A percentile compares a stretch with the other conserved stretches of the same genome.
These are phyloP conservation scores for Mycena sanguinolenta DNA, from an alignment of 768 basidiomycete species.

Conservation along the genomic window DNA sequence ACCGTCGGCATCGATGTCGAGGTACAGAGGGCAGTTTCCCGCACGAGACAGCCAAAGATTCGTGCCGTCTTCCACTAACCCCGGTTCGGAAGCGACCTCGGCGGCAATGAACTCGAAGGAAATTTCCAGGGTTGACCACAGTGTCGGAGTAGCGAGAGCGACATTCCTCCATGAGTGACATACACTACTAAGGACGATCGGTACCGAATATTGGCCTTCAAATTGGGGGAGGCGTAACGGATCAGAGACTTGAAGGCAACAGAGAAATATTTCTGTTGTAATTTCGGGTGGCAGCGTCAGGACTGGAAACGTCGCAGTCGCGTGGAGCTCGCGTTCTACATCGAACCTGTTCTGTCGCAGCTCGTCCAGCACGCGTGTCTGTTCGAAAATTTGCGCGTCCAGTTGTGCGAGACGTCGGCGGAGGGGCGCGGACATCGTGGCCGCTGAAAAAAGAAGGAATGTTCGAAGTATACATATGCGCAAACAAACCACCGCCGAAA, in stretches of 20 bases:
- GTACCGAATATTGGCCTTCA: not conserved
- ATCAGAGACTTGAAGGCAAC: not conserved
- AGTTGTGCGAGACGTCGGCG: not conserved
- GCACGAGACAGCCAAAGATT: slow-evolving; percentile 4
- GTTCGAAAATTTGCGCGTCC: not conserved
- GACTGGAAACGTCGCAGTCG: not conserved
- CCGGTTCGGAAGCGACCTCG: not conserved
- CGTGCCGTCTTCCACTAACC: not conserved
- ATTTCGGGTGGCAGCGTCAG: not conserved
- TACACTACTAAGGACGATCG: not conserved
- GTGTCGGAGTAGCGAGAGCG: not conserved
- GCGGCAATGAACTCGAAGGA: not conserved
- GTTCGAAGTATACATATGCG: too few relatives aligned
- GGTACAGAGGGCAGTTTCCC: not conserved
- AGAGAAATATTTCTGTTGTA: not conserved
- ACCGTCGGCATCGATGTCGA: not conserved
- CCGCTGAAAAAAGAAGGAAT: too few relatives aligned
- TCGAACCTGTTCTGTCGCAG: not conserved
- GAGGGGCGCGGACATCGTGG: not conserved
- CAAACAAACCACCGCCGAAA: too few relatives aligned
- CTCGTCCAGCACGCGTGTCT: not conserved
- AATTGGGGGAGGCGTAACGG: not conserved
- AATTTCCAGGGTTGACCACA: slow-evolving; percentile 7
- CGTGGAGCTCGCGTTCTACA: not conserved
- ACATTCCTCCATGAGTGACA: slow-evolving; percentile 6